Base-by-base conservation (phyloP, 345 rosid species). In the Durio zibethinus region DNA sequence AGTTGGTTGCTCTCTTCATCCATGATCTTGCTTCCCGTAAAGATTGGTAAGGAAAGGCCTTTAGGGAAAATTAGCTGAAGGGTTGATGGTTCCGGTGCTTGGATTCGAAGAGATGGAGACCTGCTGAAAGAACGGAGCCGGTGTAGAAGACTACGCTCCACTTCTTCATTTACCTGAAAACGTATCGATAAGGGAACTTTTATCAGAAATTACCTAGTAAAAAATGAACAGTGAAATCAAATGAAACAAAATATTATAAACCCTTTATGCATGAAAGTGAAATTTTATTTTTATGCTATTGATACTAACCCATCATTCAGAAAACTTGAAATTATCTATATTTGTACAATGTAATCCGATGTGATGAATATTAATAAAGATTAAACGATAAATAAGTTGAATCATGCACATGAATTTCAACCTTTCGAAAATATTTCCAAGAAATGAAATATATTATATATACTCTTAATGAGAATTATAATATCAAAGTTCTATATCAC, bases 81-180 rank as follows among this genome's bases (percentile, higher is more conserved):
- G 76, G 59, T 82, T 21, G 90, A 85, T 15, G 88, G 83, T 50
- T 86, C 84, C 1, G 80, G 86, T 16, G 85, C 85, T 76, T 86
- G 82, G 45, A 89, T 79, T 20, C 83, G 84, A 57, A 88, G 23
- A 1, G 92, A 87, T 4, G 93, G 86, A 11, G 91, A 84, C 56
- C 87, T 73, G 5, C 76, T 77, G 62, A 83, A 70, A 29, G 84
- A 61, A 74, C 82, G 85, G 10, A 84, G 21, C 43, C 65, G 65
- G 20, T 81, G 82, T 33, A 16, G 82, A 72, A 95, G 84, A 62
- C 84, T 83, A 36, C 76, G 79, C 74, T 93, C 97, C 50, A 95
- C 80, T 83, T 95, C 99, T 87, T 95, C 92, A 2, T 65, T 86
- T 74, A 95, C 97, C 99, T 93, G 66, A 80, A 62, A 47, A 75